Base-by-base conservation (phyloP, 805 yeast species). In the Blastobotrys muscicola region DNA sequence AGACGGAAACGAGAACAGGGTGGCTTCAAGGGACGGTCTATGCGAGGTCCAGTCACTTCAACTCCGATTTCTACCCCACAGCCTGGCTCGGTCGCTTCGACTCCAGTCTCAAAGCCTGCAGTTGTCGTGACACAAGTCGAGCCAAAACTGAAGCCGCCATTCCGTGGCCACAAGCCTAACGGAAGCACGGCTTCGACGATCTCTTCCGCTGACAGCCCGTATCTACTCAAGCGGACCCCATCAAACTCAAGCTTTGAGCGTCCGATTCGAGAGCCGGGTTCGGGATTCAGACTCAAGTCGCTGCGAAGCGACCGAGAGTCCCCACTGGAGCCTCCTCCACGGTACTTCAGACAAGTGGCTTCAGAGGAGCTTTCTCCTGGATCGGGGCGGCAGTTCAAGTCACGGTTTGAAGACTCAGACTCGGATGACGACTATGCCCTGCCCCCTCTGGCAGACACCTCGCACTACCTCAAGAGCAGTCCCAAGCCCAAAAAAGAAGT, bases 381-480 rank as follows among this genome's bases (percentile, higher is more conserved):
- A 9, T 45, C 41, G 8, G 35, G 38, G 12, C 26, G 26, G 31
- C 36, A 10, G 14, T 59, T 60, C 55, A 39, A 44, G 29, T 58
- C 62, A n/a, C 53, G 65, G 8, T 48, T 60, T 36, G 59, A 58
- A 15, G 65, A 60, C 41, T 51, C 58, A 4, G 65, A 60, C 42
- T 50, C 59, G 8, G 65, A 60, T 6, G 60, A 57, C 32, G 64
- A 59, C 9, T 40, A 14, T 31, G 14, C 42, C 31, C n/a, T 38
- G 26, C 34, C 41, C 9, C 41, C 31, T 14, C 16, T 37, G 31
- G 42, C 44, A 29, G 38, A 44, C 39, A 29, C 13, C 42, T 8
- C 13, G 41, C 39, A 33, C 39, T 20, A 36, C 34, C 13, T 43
- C 38, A 10, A 23, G 32, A 31, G 29, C 44, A 33, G n/a, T 6